Conservation (phyloP, 352 stramenopile genomes). For the Pythium biforme region DNA sequence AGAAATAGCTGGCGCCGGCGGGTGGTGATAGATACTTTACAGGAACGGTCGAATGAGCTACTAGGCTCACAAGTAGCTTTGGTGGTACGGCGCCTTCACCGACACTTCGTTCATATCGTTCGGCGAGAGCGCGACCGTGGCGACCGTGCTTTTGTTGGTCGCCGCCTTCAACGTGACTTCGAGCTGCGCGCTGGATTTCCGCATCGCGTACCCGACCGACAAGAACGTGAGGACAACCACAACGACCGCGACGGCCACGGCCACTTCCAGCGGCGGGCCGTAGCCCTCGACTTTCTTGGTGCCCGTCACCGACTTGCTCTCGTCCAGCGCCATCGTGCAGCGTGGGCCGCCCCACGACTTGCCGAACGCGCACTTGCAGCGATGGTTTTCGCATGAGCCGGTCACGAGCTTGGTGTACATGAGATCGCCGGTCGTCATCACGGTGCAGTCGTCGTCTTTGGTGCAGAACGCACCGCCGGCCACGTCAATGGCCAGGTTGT, state of each 20-base stretch:
- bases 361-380: conserved; percentile 43
- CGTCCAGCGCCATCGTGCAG: conserved; percentile 28
- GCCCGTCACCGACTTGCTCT: conserved; percentile 13
- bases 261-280: conserved; percentile 20
- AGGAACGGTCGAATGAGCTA: background rate
- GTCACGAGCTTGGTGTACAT: conserved; percentile 21
- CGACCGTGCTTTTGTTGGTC: conserved; percentile 9
- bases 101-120: conserved; percentile 9
- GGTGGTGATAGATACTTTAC: conserved; percentile 12
- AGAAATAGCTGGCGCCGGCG: background rate
- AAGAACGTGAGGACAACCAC: conserved; percentile 19
- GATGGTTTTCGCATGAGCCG: conserved; percentile 34
- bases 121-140: conserved; percentile 10
- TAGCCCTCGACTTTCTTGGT: conserved; percentile 19
- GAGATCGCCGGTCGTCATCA: conserved; percentile 23
- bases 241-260: conserved; percentile 14
- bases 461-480: conserved; percentile 28
- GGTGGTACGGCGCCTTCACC: conserved; percentile 17
- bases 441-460: conserved; percentile 35
- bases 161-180: conserved; percentile 17
- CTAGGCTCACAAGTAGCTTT: conserved; percentile 18
- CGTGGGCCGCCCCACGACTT: conserved; percentile 34
- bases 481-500: conserved; percentile 33
- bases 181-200: background rate
- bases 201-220: conserved; percentile 17